Conservation (phyloP, 2,329 filamentous ascomycete genomes). For the Fusarium coicis region DNA sequence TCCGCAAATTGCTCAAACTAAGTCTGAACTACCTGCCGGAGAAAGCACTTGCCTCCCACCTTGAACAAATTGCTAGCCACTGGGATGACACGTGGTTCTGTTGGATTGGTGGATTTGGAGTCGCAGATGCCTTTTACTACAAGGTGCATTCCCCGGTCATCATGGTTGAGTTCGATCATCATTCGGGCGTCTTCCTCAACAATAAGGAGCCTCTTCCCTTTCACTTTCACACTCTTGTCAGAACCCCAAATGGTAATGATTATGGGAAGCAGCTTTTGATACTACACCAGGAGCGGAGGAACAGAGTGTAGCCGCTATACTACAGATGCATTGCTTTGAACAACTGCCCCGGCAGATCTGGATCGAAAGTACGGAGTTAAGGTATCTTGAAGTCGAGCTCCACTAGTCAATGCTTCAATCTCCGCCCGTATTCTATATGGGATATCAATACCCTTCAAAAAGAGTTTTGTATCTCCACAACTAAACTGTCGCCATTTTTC, state of each 20-base stretch:
- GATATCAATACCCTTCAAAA: background rate
- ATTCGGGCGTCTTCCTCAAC: slow-evolving; percentile 78
- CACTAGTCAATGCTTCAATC: background rate
- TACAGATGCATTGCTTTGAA: background rate
- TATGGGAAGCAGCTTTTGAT: slow-evolving; percentile 66
- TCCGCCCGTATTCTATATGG: background rate
- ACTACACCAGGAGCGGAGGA: background rate
- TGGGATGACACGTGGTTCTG: slow-evolving; percentile 77
- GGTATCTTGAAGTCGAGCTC: background rate
- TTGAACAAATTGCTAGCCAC: slow-evolving; percentile 63
- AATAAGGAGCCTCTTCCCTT: slow-evolving; percentile 79
- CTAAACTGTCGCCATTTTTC: background rate
- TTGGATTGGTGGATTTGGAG: slow-evolving; percentile 77
- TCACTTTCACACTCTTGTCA: slow-evolving; percentile 78
- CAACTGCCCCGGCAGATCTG: background rate
- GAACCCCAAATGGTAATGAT: slow-evolving; percentile 79
- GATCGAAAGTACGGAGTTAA: background rate
- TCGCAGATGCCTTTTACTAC: slow-evolving; percentile 79
- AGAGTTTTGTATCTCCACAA: background rate
- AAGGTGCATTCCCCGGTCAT: slow-evolving; percentile 81
- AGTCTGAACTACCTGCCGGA: slow-evolving; percentile 10
- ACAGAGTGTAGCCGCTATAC: background rate
- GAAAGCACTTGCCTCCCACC: slow-evolving; percentile 41
- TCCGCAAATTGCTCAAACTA: slow-evolving; percentile 4
- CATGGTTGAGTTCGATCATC: slow-evolving; percentile 79